Evolutionary conservation across 768 basidiomycete genomes (phyloP).

Genomic region (Lenzites betulinus): DNA sequence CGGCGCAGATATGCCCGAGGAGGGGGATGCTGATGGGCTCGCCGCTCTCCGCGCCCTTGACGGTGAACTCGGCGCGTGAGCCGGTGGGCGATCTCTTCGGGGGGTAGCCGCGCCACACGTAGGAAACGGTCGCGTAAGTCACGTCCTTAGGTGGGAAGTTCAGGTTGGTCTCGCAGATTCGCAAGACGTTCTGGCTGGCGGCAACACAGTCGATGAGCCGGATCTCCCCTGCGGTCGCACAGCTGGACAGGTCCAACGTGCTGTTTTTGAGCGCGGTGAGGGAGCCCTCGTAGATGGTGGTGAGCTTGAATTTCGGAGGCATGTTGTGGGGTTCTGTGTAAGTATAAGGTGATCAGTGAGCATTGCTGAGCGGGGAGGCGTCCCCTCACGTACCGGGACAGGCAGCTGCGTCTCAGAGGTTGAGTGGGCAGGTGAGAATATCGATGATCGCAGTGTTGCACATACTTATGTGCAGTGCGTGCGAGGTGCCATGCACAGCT

Average conservation of each 20-base stretch:
- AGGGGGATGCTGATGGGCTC: slow-evolving; percentile 22
- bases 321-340: no score
- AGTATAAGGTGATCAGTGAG: no score
- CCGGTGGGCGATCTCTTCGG: background rate
- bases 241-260: background rate
- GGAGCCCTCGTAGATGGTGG: background rate
- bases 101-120: slow-evolving; percentile 18
- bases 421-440: no score
- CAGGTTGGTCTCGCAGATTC: slow-evolving; percentile 2
- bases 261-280: background rate
- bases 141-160: slow-evolving; percentile 7
- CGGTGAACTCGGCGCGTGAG: slow-evolving; percentile 7
- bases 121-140: slow-evolving; percentile 14
- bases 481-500: background rate
- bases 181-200: background rate
- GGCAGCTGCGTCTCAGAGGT: no score
- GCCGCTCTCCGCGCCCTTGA: slow-evolving; percentile 10
- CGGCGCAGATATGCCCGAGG: slow-evolving; percentile 11
- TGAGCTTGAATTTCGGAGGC: background rate
- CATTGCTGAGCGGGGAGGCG: no score
- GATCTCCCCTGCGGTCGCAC: slow-evolving; percentile 2
- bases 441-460: background rate
- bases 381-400: no score
- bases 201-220: slow-evolving; percentile 11
- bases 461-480: background rate